Percentiles rank a stretch among this genome's conserved stretches.
Evolutionary conservation across 2,329 filamentous ascomycete species (phyloP).

Genomic region (Thermochaetoides dissita): DNA sequence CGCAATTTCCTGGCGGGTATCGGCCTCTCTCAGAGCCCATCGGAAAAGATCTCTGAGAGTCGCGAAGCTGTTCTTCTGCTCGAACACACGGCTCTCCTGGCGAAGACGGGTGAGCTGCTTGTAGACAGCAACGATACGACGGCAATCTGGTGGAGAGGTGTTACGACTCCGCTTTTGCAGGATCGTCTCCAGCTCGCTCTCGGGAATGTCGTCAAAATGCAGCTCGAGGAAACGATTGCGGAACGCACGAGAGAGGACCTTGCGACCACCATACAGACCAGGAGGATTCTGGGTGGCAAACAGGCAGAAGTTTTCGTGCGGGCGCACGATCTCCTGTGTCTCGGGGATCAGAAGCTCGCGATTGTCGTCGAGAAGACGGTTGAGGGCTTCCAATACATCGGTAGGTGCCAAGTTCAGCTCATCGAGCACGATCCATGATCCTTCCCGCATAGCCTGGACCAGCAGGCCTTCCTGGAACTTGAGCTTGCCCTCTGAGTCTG

Average conservation of each 20-base stretch:
- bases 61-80: conserved; percentile 94
- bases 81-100: conserved; percentile 82
- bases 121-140: conserved; percentile 84
- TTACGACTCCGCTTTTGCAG: conserved; percentile 74
- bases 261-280: conserved; percentile 86
- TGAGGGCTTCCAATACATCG: conserved; percentile 90
- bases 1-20: conserved; percentile 77
- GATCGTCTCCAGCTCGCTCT: conserved; percentile 85
- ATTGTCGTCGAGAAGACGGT: conserved; percentile 91
- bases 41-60: conserved; percentile 90
- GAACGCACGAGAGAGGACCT: conserved; percentile 85
- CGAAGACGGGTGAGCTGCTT: conserved; percentile 79
- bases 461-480: conserved; percentile 87
- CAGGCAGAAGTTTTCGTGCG: conserved; percentile 90
- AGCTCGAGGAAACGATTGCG: conserved; percentile 93
- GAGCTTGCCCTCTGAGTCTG: conserved; percentile 69
- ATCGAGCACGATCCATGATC: conserved; percentile 96
- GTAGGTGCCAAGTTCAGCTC: conserved; percentile 94
- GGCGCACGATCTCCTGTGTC: conserved; percentile 83
- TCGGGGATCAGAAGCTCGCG: conserved; percentile 90
- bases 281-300: conserved; percentile 97
- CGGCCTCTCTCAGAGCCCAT: conserved; percentile 77
- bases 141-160: conserved; percentile 80
- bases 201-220: conserved; percentile 95
- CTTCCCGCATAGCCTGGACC: conserved; percentile 80